Percentiles rank a stretch among this genome's conserved stretches.
Conservation (phyloP, 371 early-diverging fungal genomes). For the Synchytrium microbalum region DNA sequence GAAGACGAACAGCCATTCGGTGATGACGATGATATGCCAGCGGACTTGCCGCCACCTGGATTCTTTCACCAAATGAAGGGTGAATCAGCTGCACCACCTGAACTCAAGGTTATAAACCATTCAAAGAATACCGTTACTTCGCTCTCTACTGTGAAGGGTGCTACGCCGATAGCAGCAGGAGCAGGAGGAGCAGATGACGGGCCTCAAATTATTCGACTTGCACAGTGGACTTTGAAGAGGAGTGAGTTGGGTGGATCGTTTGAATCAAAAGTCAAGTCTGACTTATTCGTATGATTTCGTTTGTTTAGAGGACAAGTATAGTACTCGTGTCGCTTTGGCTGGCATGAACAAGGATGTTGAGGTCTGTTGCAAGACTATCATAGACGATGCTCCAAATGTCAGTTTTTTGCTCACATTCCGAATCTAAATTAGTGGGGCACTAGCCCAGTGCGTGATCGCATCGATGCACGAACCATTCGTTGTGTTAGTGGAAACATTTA, state of each 20-base stretch:
- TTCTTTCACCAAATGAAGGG: too few species aligned
- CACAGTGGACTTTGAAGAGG: conserved; percentile 1
- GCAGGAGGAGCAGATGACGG: neutral
- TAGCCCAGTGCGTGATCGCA: neutral
- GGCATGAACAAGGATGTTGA: neutral
- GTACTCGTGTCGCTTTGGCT: neutral
- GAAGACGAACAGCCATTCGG: too few species aligned
- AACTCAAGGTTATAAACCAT: too few species aligned
- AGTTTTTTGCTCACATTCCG: neutral
- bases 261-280: neutral
- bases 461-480: conserved; percentile 12
- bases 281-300: neutral
- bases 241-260: neutral
- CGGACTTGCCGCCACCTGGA: too few species aligned
- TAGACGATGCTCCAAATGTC: neutral
- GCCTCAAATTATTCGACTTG: too few species aligned
- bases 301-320: neutral
- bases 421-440: neutral
- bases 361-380: neutral
- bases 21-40: too few species aligned
- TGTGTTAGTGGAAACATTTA: neutral
- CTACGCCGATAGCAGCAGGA: too few species aligned
- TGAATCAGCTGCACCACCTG: too few species aligned
- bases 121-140: too few species aligned
- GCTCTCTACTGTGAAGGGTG: too few species aligned